These are phyloP conservation scores for Thelonectria olida DNA, from an alignment of 2,329 filamentous ascomycete genomes.

Conservation along the genomic window DNA sequence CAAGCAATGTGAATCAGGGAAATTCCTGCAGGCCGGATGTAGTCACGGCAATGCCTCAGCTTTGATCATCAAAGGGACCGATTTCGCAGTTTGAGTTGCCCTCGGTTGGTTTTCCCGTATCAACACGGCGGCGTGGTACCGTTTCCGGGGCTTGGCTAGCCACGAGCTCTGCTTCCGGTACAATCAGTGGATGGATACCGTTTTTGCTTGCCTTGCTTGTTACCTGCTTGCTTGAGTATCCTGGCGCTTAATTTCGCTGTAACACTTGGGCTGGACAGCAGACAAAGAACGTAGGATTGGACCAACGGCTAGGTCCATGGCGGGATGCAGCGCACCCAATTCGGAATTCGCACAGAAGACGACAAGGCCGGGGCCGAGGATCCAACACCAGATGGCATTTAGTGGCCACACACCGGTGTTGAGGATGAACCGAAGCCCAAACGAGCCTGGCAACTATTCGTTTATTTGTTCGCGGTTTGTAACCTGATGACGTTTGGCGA, in stretches of 20 bases:
- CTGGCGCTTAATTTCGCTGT: conserved; percentile 38
- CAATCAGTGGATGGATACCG: too few relatives aligned
- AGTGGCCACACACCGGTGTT: conserved; percentile 22
- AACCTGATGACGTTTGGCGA: conserved; percentile 22
- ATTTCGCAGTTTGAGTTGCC: not conserved
- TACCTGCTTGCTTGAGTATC: conserved; percentile 16
- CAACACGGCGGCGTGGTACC: conserved; percentile 1
- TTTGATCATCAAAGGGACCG: not conserved
- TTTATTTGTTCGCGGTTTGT: conserved; percentile 14
- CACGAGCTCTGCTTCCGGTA: conserved; percentile 14
- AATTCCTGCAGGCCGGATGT: conserved; percentile 19
- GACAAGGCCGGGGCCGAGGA: conserved; percentile 10
- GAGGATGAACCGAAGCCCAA: conserved; percentile 10
- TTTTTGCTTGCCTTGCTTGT: too few relatives aligned
- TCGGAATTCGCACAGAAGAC: conserved; percentile 28
- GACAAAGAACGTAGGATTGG: conserved; percentile 37
- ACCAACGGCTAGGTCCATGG: conserved; percentile 31
- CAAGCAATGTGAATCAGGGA: conserved; percentile 18
- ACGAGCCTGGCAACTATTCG: conserved; percentile 11
- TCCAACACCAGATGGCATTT: conserved; percentile 14
- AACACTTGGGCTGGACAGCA: conserved; percentile 25
- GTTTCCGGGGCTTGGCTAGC: conserved; percentile 14
- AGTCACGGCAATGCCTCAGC: conserved; percentile 17
- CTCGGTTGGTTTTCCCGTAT: not conserved
- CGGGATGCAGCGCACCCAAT: conserved; percentile 38